phyloP scores from a whole-genome alignment of 108 stramenopile species.

The Fragilariopsis cylindrus region DNA sequence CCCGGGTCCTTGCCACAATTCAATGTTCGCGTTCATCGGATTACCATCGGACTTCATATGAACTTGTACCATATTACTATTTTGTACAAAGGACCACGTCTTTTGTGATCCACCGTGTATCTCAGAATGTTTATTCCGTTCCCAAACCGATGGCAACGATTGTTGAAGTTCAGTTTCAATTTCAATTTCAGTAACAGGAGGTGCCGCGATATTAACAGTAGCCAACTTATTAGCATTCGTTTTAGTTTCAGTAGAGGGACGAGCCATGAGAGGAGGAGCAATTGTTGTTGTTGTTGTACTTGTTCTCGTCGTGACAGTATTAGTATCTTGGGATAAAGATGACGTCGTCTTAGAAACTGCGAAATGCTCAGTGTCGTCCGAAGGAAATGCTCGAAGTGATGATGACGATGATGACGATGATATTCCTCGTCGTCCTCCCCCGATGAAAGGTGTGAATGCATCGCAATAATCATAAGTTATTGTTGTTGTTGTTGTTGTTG shows the following conservation, averaged over 20 bases:
- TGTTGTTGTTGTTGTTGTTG: no score
- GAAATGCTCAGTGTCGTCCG: no score
- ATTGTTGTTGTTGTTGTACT: not conserved
- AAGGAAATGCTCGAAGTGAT: no score
- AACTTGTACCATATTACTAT: slow-evolving; percentile 27
- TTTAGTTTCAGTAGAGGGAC: not conserved
- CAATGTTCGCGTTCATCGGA: slow-evolving; percentile 61
- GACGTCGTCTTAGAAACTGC: not conserved
- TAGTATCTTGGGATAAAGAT: not conserved
- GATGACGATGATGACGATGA: no score
- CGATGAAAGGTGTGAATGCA: no score
- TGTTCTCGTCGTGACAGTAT: not conserved
- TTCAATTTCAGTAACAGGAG: not conserved
- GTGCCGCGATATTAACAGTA: not conserved
- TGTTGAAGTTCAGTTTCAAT: not conserved
- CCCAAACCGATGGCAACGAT: not conserved
- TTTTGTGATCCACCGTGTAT: slow-evolving; percentile 15
- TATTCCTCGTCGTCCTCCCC: no score
- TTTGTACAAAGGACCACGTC: slow-evolving; percentile 16
- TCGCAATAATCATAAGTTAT: no score
- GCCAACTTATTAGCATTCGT: not conserved
- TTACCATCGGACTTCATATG: slow-evolving; percentile 61
- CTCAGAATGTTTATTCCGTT: not conserved
- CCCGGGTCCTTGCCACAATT: slow-evolving; percentile 67
- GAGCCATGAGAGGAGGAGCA: slow-evolving; percentile 14